Evolutionary conservation across 1,139 yeast species (phyloP), one percentile per base, ranked within the genome.

Genomic region (Yamadazyma siamensis): DNA sequence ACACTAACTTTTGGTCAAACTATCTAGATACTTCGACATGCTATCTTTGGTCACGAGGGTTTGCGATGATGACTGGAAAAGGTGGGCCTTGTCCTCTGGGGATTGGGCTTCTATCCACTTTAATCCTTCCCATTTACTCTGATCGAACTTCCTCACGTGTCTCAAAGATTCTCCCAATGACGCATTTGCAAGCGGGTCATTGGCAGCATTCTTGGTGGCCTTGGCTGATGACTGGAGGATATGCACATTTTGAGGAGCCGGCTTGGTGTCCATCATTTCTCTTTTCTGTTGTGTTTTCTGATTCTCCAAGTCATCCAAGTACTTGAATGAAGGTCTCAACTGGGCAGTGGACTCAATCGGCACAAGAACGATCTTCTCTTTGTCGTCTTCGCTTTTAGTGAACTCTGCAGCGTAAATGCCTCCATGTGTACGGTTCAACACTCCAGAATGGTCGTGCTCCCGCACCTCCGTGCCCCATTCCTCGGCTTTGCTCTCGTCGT

Each of bases 161-260:
- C 75, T 65, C 32, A 89, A 67, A 0, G 96, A 89, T 18, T 88
- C 91, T 2, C 95, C 91, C 36, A 85, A 80, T 7, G 76, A 72
- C 20, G 54, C 46, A 4, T 80, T 68, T 16, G 80, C 67, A 44
- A 83, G 82, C 2, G 88, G 95, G 15, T 88, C 80, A 35, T 82
- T 85, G 25, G 82, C 80, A 22, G 81, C 78, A 37, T 76, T 81
- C 1, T 80, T 71, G 33, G 70, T 76, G 26, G 61, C 54, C 35
- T 66, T 59, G 12, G 67, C 61, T 2, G 66, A 59, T 14, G 66
- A 59, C 39, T 67, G 74, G 25, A 67, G 61, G 22, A 71, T 69
- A 31, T 66, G 69, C 21, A 63, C 65, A 29, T 65, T 75, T 14
- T 36, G 41, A 4, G 27, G 28, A 1, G 35, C 6, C 21, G 38